These are phyloP conservation scores for Suillus lakei DNA, from an alignment of 768 basidiomycete species.

Conservation along the genomic window DNA sequence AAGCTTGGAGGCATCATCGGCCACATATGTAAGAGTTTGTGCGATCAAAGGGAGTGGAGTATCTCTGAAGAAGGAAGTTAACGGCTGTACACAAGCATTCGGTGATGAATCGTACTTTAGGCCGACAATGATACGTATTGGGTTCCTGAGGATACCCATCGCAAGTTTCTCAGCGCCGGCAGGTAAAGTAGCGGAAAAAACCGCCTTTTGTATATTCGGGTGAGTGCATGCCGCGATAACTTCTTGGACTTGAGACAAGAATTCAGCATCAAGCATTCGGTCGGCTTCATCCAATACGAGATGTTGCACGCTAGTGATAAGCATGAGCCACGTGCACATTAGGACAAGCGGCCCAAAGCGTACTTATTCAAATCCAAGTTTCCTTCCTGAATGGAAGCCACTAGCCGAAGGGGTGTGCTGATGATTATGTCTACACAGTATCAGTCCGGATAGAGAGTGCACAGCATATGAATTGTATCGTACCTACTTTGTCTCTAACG, in stretches of 20 bases:
- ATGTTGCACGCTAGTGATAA: constrained; percentile 70
- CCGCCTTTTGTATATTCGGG: constrained; percentile 75
- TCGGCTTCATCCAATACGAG: constrained; percentile 91
- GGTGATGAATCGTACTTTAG: constrained; percentile 64
- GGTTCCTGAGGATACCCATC: constrained; percentile 81
- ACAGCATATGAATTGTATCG: constrained; percentile 32
- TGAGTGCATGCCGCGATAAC: constrained; percentile 79
- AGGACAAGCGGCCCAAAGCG: constrained; percentile 28
- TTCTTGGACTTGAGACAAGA: constrained; percentile 87
- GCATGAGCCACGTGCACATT: constrained; percentile 12
- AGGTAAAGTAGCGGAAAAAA: constrained; percentile 95
- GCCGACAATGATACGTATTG: constrained; percentile 94
- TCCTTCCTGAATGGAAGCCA: constrained; percentile 76
- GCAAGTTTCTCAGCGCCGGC: constrained; percentile 86
- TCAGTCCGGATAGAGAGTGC: constrained; percentile 2
- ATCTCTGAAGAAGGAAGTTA: constrained; percentile 59
- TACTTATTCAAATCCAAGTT: constrained; percentile 75
- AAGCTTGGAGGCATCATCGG: constrained; percentile 93
- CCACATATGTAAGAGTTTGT: constrained; percentile 90
- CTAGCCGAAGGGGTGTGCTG: constrained; percentile 88
- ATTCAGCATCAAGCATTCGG: constrained; percentile 87
- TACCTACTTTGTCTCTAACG: constrained; percentile 78
- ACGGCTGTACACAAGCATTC: constrained; percentile 2
- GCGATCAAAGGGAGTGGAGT: constrained; percentile 90
- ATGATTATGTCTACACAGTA: constrained; percentile 77